Percentiles rank a stretch among this genome's conserved stretches.
phyloP scores from a whole-genome alignment of 139 green algal genomes.

The Mychonastes homosphaera region DNA sequence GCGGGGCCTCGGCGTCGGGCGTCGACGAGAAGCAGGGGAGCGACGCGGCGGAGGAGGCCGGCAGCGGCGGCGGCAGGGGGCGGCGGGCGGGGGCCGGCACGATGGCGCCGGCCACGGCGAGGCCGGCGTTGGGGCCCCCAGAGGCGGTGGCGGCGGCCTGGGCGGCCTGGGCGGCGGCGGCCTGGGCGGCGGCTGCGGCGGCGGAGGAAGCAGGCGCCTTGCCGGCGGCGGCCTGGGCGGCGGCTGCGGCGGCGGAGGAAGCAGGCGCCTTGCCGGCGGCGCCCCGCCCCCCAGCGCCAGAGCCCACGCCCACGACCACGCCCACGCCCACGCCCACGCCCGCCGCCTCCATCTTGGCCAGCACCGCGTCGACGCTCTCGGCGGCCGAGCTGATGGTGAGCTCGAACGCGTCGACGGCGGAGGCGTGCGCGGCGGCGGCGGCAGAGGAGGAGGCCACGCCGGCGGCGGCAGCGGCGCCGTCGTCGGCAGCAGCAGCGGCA shows the following conservation, averaged over 20 bases:
- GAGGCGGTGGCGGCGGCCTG: too few relatives aligned
- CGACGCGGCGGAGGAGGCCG: too few relatives aligned
- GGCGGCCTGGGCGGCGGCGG: slow-evolving; percentile 15
- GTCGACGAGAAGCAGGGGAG: too few relatives aligned
- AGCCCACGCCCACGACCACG: too few relatives aligned
- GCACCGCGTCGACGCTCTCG: slow-evolving; percentile 16
- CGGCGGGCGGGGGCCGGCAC: too few relatives aligned
- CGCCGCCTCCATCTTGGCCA: slow-evolving; percentile 29
- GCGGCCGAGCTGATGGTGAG: slow-evolving; percentile 28
- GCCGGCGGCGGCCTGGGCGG: neutral
- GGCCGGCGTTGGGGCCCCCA: too few relatives aligned
- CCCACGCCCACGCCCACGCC: too few relatives aligned
- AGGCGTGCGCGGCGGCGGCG: too few relatives aligned
- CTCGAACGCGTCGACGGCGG: slow-evolving; percentile 29
- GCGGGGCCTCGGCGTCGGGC: slow-evolving; percentile 17
- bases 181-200: slow-evolving; percentile 6
- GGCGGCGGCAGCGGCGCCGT: too few relatives aligned
- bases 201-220: neutral
- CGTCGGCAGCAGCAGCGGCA: neutral
- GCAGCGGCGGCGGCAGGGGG: too few relatives aligned
- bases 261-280: slow-evolving; percentile 6
- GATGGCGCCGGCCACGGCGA: too few relatives aligned
- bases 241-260: neutral
- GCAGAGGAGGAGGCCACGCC: too few relatives aligned
- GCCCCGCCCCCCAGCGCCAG: slow-evolving; percentile 3